Percentiles rank a stretch among this genome's conserved stretches.
These are phyloP conservation scores for Bisporella sp. DNA, from an alignment of 2,329 filamentous ascomycete species.

Conservation along the genomic window DNA sequence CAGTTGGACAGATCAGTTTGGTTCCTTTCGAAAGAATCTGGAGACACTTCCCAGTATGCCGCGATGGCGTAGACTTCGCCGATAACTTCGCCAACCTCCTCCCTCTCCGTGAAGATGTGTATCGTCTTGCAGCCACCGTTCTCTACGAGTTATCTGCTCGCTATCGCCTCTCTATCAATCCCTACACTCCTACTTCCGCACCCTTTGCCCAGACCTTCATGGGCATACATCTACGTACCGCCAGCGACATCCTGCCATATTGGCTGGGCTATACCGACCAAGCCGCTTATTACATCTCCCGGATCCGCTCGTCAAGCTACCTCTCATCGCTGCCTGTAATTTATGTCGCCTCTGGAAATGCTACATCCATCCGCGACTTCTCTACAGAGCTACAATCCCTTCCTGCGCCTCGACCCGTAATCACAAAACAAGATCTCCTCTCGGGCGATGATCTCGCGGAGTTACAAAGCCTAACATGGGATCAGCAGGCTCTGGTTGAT, in stretches of 20 bases:
- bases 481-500: neutral
- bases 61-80: neutral
- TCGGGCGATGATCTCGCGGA: neutral
- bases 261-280: neutral
- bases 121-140: neutral
- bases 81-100: neutral
- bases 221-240: neutral
- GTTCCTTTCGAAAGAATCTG: neutral
- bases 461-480: neutral
- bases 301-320: neutral
- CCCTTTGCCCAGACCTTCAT: neutral
- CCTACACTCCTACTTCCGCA: neutral
- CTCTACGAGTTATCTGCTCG: neutral
- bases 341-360: conserved; percentile 11
- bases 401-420: conserved; percentile 21
- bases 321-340: neutral
- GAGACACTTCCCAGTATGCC: neutral
- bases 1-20: conserved; percentile 3
- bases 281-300: neutral
- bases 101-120: neutral
- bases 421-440: neutral
- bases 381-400: neutral
- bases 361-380: neutral
- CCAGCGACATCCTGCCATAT: neutral
- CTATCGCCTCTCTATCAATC: neutral